Percentiles rank a stretch among this genome's conserved stretches.
phyloP scores from a whole-genome alignment of 2,329 filamentous ascomycete genomes.

The Trichoderma arundinaceum region DNA sequence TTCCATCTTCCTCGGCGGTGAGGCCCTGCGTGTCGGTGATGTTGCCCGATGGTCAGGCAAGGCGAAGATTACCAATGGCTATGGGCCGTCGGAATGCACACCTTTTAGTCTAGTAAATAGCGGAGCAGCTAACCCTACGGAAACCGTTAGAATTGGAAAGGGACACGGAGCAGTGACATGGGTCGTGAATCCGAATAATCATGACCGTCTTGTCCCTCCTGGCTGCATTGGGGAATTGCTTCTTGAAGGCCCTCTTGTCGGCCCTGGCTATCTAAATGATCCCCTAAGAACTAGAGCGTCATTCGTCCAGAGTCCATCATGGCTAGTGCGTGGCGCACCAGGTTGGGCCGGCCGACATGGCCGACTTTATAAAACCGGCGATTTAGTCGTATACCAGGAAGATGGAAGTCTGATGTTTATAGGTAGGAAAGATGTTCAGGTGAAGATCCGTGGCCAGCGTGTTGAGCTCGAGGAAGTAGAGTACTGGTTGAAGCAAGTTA shows the following conservation, averaged over 20 bases:
- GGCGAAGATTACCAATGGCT: slow-evolving; percentile 31
- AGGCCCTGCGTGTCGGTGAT: slow-evolving; percentile 29
- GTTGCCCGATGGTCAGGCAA: slow-evolving; percentile 26
- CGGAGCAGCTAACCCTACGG: neutral
- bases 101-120: no score
- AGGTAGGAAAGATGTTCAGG: slow-evolving; percentile 62
- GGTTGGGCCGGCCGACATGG: no score
- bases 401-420: no score
- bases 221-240: slow-evolving; percentile 47
- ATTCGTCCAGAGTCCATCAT: no score
- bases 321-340: no score
- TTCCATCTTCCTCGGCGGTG: slow-evolving; percentile 33
- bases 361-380: no score
- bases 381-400: no score
- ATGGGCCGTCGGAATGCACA: slow-evolving; percentile 35
- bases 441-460: slow-evolving; percentile 64
- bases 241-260: slow-evolving; percentile 32
- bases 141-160: neutral
- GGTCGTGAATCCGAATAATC: slow-evolving; percentile 1
- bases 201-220: slow-evolving; percentile 39
- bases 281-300: no score
- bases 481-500: neutral
- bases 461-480: slow-evolving; percentile 53
- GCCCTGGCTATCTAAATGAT: no score
- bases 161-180: neutral